These are phyloP conservation scores for Suillus discolor DNA, from an alignment of 768 basidiomycete species.

Conservation along the genomic window DNA sequence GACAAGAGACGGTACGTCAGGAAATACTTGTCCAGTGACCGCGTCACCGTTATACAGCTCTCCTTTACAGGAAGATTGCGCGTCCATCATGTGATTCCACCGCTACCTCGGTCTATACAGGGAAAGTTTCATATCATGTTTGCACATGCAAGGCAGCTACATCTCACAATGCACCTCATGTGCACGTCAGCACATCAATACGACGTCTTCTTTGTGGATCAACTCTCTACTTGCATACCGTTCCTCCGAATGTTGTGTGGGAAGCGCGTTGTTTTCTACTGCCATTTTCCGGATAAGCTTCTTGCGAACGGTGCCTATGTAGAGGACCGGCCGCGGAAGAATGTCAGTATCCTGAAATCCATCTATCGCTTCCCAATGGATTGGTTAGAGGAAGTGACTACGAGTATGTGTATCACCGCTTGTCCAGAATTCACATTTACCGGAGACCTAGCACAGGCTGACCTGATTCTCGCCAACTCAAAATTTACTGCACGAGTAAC, in stretches of 20 bases:
- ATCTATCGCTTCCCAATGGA: conserved; percentile 88
- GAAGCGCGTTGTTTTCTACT: conserved; percentile 94
- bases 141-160: conserved; percentile 86
- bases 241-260: conserved; percentile 66
- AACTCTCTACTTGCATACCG: conserved; percentile 90
- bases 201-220: conserved; percentile 94
- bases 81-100: conserved; percentile 70
- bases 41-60: conserved; percentile 2
- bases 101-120: conserved; percentile 78
- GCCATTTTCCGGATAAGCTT: conserved; percentile 97
- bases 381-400: conserved; percentile 86
- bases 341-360: conserved; percentile 33
- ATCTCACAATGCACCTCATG: conserved; percentile 73
- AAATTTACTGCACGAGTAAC: conserved; percentile 87
- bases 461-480: conserved; percentile 91
- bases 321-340: conserved; percentile 50
- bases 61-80: conserved; percentile 68
- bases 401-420: conserved; percentile 52
- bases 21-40: neutral
- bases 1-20: conserved; percentile 76
- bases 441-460: conserved; percentile 69
- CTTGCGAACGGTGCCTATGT: conserved; percentile 70
- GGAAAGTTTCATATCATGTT: conserved; percentile 88
- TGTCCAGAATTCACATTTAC: conserved; percentile 6
- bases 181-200: conserved; percentile 44